These are phyloP conservation scores for Taphrina communis DNA, from an alignment of 1,139 yeast species.

Conservation along the genomic window DNA sequence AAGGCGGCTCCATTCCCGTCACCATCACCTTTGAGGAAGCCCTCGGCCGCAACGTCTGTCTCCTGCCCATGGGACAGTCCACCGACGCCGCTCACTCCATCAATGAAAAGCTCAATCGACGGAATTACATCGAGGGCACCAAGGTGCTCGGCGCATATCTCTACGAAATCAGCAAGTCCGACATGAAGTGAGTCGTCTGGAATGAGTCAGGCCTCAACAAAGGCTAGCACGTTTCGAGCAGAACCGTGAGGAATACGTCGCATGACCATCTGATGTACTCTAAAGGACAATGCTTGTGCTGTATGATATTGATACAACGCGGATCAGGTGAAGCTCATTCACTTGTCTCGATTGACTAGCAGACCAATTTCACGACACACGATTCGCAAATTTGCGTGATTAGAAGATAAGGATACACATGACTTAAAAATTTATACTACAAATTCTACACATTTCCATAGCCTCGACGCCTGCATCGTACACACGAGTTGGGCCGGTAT, in stretches of 20 bases:
- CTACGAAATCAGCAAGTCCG: constrained; percentile 69
- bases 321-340: no score
- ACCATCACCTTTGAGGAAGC: constrained; percentile 76
- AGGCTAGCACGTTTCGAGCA: no score
- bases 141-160: constrained; percentile 93
- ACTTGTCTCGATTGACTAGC: no score
- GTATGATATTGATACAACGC: no score
- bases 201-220: background rate
- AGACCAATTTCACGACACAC: no score
- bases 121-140: constrained; percentile 90
- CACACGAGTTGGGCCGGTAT: background rate
- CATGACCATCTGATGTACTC: no score
- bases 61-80: constrained; percentile 48
- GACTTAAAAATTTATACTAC: background rate
- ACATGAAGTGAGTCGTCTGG: constrained; percentile 6
- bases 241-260: no score
- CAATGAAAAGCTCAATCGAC: constrained; percentile 87
- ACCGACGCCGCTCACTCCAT: constrained; percentile 99
- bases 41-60: constrained; percentile 63
- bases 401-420: no score
- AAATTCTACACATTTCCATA: background rate
- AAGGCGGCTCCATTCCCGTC: constrained; percentile 91
- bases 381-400: no score
- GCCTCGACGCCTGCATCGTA: background rate
- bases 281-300: no score